These are phyloP conservation scores for Hippophae rhamnoides DNA, from an alignment of 306 rosid genomes.

Conservation along the genomic window DNA sequence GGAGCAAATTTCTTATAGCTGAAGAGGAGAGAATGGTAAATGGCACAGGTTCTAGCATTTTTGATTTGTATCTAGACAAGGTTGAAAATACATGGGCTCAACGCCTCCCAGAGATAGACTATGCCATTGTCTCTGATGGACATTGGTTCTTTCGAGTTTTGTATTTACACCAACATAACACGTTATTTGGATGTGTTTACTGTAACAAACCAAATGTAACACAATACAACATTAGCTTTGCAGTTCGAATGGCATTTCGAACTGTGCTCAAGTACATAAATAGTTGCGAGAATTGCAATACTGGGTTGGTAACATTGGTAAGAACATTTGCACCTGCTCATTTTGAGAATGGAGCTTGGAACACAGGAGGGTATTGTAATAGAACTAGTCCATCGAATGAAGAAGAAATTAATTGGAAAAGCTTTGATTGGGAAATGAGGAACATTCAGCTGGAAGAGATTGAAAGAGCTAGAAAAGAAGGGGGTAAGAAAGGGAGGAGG, in stretches of 20 bases:
- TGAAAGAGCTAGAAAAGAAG: constrained; percentile 31
- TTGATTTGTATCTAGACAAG: constrained; percentile 50
- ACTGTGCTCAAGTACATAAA: constrained; percentile 35
- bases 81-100: constrained; percentile 44
- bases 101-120: constrained; percentile 48
- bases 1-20: constrained; percentile 61
- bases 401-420: constrained; percentile 18
- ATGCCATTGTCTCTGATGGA: constrained; percentile 53
- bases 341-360: constrained; percentile 68
- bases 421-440: constrained; percentile 55
- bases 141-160: constrained; percentile 73
- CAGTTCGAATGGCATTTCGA: constrained; percentile 43
- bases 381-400: constrained; percentile 43
- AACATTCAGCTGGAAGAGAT: constrained; percentile 49
- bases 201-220: constrained; percentile 47
- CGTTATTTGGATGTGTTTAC: constrained; percentile 47
- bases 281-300: constrained; percentile 32
- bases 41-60: constrained; percentile 51
- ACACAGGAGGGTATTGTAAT: constrained; percentile 74
- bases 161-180: constrained; percentile 35
- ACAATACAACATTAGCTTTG: constrained; percentile 16
- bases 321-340: constrained; percentile 90
- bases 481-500: constrained; percentile 1
- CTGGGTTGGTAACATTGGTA: constrained; percentile 28
- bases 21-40: constrained; percentile 58